Base-by-base conservation (phyloP, 768 basidiomycete genomes). In the Auricularia sp. region DNA sequence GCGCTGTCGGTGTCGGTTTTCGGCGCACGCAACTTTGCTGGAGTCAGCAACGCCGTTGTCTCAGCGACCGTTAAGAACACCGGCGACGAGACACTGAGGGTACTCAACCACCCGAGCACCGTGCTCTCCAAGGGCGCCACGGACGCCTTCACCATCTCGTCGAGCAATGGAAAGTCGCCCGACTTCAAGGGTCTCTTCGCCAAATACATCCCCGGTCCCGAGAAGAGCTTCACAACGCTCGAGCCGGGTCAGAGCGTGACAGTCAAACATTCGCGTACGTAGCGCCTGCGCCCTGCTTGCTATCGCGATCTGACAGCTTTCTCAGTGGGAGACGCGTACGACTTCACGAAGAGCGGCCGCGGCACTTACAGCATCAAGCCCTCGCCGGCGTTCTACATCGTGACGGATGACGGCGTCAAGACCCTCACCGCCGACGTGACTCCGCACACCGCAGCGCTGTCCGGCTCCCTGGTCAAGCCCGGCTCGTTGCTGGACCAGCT, bases 101-200 rank as follows among this genome's bases (percentile, higher is more conserved):
- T 83, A 47, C 73, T 82, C 66, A 80, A 80, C 64, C 77, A 82
- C 71, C 80, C 81, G 16, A 71, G 72, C 14, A 71, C 77, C 8
- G 71, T 76, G 10, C 72, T 82, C 36, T 76, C 75, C 47, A 73
- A 72, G 62, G 67, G 79, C 43, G 76, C 80, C 21, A 75, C 79
- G 34, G 67, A 82, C 62, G 78, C 76, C 51, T 83, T 81, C 71
- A 51, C 63, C 61, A 77, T 81, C 70, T 72, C 70, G 39, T 72
- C 74, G 59, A 69, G 68, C 14, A 66, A 68, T 16, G 80, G 79
- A 33, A 68, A 68, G 47, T 54, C 65, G 18, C 78, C 81, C 8
- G 53, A 70, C 44, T 82, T 83, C 73, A 74, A 67, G 33, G 81
- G 81, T 64, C 71, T 77, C 16, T 36, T 39, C 23, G 36, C 18